Conservation (phyloP, 768 basidiomycete genomes). For the Russula sp. region DNA sequence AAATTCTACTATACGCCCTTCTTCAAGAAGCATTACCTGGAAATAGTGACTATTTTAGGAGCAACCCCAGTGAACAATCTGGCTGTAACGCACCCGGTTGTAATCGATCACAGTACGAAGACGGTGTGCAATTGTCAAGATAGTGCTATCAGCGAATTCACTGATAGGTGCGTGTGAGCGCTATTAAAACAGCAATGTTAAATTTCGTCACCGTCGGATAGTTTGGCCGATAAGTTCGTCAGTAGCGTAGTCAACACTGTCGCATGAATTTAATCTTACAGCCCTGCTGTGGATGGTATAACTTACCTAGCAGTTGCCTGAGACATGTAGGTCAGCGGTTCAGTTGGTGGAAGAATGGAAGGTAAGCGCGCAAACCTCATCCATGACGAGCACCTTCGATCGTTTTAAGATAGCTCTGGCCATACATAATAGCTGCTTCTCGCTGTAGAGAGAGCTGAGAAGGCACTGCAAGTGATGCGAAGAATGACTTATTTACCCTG, state of each 20-base stretch:
- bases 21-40: constrained; percentile 72
- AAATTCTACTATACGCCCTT: constrained; percentile 75
- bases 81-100: constrained; percentile 52
- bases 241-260: constrained; percentile 76
- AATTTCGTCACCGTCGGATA: constrained; percentile 58
- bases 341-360: background rate
- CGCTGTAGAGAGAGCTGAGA: constrained; percentile 33
- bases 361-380: constrained; percentile 46
- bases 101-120: constrained; percentile 80
- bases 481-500: constrained; percentile 45
- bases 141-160: constrained; percentile 75
- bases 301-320: constrained; percentile 63
- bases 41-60: constrained; percentile 8
- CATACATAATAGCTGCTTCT: constrained; percentile 87
- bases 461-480: background rate
- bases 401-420: constrained; percentile 78
- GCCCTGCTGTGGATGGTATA: background rate
- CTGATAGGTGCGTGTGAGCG: constrained; percentile 31
- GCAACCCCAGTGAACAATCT: background rate
- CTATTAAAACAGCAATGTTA: background rate
- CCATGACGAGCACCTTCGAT: constrained; percentile 77
- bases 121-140: constrained; percentile 78
- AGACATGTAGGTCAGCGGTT: constrained; percentile 1
- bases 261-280: background rate
- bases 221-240: constrained; percentile 83